Evolutionary conservation across 2,329 filamentous ascomycete species (phyloP), one percentile per base, ranked within the genome.

Genomic region (Penicillium sp.): DNA sequence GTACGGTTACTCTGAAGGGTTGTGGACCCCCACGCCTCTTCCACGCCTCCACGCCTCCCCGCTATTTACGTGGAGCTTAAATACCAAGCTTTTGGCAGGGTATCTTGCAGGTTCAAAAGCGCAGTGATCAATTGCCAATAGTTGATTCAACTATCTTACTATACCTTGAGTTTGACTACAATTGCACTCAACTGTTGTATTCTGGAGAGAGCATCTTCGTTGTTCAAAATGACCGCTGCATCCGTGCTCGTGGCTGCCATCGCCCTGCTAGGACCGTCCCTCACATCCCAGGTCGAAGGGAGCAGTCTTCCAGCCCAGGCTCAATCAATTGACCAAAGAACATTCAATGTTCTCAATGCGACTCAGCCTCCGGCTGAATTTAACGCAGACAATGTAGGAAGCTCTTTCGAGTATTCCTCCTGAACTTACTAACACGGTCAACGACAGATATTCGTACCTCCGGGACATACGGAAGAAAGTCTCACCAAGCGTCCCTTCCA

Each of bases 271-370:
- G 49, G 49, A 4, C 35, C 49, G 1, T 31, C 43, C 2, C 43
- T 46, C 6, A 2, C 19, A 2, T 40, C 49, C 6, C 35, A 10
- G 6, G 49, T 27, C 13, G 33, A 40, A 13, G 36, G 19, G 11
- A 51, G 49, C 49, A 40, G 16, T 10, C 35, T 65, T 22, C 63
- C 63, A 46, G 56, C 53, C 16, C 62, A 66, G 36, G 63, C 63
- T 14, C 63, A 66, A 35, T 4, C 59, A 1, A 63, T 66, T 47
- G 50, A 66, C 16, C 63, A 66, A 41, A 55, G 31, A 31, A 14
- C 36, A 3, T 66, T 66, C 60, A 66, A 66, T 44, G 62, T 66
- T 3, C 47, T 66, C n/a, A 53, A 60, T 14, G 50, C 46, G n/a
- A 66, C 63, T 33, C 54, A 52, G 14, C 63, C 62, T 1, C 58